Percentiles rank a stretch among this genome's conserved stretches.
These are phyloP conservation scores for Actinomucor elegans DNA, from an alignment of 371 early-diverging fungal genomes.

Conservation along the genomic window DNA sequence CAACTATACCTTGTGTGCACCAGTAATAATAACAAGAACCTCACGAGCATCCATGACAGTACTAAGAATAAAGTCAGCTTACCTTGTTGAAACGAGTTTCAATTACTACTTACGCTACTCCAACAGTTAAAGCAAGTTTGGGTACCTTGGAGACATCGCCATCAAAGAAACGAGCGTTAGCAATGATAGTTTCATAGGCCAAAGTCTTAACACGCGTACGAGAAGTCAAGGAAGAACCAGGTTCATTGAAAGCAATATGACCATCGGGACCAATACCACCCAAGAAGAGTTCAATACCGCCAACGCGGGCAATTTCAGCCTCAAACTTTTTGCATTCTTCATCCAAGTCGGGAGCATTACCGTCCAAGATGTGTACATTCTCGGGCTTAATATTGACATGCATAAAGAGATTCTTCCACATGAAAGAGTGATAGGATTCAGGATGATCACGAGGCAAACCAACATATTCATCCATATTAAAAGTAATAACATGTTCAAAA, in stretches of 20 bases:
- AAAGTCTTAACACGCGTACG: slow-evolving; percentile 85
- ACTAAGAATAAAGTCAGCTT: slow-evolving; percentile 23
- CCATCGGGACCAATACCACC: slow-evolving; percentile 81
- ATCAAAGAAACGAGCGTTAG: slow-evolving; percentile 86
- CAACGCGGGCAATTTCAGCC: slow-evolving; percentile 70
- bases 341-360: slow-evolving; percentile 78
- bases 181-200: slow-evolving; percentile 87
- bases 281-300: slow-evolving; percentile 48
- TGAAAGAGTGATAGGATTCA: slow-evolving; percentile 85
- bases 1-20: slow-evolving; percentile 73
- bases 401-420: slow-evolving; percentile 85
- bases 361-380: slow-evolving; percentile 82
- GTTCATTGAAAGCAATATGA: slow-evolving; percentile 89
- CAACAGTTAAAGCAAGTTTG: slow-evolving; percentile 84
- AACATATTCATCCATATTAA: slow-evolving; percentile 66
- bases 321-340: slow-evolving; percentile 79
- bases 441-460: slow-evolving; percentile 72
- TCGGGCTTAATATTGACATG: slow-evolving; percentile 78
- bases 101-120: slow-evolving; percentile 63
- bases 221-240: slow-evolving; percentile 82
- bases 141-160: slow-evolving; percentile 84
- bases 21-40: slow-evolving; percentile 83
- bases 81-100: background rate
- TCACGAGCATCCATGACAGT: slow-evolving; percentile 89
- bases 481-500: slow-evolving; percentile 63